Conservation (phyloP, 208 protist genomes). For the Leishmania mexicana region DNA sequence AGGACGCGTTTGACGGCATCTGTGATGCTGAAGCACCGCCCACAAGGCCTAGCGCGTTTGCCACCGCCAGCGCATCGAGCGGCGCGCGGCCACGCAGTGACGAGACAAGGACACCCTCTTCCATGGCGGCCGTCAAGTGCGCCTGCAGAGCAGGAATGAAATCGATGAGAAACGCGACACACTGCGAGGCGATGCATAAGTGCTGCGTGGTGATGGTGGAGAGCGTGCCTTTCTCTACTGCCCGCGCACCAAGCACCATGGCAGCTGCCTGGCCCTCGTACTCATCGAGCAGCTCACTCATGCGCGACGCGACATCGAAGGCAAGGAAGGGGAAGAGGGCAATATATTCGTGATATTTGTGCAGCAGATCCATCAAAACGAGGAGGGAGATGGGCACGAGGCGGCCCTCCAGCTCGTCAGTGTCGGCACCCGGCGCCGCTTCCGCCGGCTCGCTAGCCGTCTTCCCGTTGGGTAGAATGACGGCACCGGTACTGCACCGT, state of each 20-base stretch:
- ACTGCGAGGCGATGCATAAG: constrained; percentile 88
- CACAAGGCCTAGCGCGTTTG: constrained; percentile 26
- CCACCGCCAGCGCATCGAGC: constrained; percentile 23
- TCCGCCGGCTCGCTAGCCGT: not conserved
- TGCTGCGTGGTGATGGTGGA: constrained; percentile 83
- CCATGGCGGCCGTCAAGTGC: constrained; percentile 19
- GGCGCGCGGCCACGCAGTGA: not conserved
- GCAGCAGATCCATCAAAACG: constrained; percentile 74
- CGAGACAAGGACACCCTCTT: not conserved
- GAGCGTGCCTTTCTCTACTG: constrained; percentile 78
- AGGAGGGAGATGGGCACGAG: constrained; percentile 75
- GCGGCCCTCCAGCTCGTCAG: constrained; percentile 56
- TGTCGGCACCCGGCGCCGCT: constrained; percentile 7
- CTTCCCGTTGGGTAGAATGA: not conserved
- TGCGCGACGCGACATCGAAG: constrained; percentile 72
- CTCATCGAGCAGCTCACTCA: constrained; percentile 80
- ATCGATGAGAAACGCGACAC: constrained; percentile 67
- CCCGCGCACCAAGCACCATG: constrained; percentile 81
- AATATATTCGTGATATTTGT: constrained; percentile 77
- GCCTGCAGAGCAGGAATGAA: constrained; percentile 66
- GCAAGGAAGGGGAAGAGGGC: constrained; percentile 81
- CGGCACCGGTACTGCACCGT: not conserved
- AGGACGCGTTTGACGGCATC: not conserved
- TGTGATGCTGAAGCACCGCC: not conserved
- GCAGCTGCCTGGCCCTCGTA: constrained; percentile 74